These are phyloP conservation scores for Graphilbum sp. DNA, from an alignment of 2,329 filamentous ascomycete genomes.

Conservation along the genomic window DNA sequence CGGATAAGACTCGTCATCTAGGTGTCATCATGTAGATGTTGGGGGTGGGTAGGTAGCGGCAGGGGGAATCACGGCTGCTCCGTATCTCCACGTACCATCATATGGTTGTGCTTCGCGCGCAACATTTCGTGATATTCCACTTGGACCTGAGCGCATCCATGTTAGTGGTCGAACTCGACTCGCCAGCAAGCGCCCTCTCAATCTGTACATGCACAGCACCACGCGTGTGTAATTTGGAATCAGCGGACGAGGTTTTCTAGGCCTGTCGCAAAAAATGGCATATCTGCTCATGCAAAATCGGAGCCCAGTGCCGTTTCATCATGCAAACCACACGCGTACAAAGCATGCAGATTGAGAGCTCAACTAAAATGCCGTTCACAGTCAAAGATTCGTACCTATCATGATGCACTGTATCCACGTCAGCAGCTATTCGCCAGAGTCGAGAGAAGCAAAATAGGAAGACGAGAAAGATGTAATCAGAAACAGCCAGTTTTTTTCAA, in stretches of 20 bases:
- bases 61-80: no score
- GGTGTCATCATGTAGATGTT: slow-evolving; percentile 27
- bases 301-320: slow-evolving; percentile 98
- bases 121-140: not conserved
- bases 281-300: slow-evolving; percentile 68
- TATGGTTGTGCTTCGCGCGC: not conserved
- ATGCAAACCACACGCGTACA: slow-evolving; percentile 23
- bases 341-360: not conserved
- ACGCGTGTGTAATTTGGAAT: no score
- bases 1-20: slow-evolving; percentile 71
- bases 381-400: slow-evolving; percentile 13
- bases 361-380: slow-evolving; percentile 1
- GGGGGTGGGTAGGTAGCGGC: no score
- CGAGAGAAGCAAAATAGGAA: not conserved
- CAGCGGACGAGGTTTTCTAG: slow-evolving; percentile 99
- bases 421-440: no score
- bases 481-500: slow-evolving; percentile 76
- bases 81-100: not conserved
- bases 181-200: no score
- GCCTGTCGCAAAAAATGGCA: slow-evolving; percentile 85
- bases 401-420: slow-evolving; percentile 7
- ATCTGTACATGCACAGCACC: no score
- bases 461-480: slow-evolving; percentile 37
- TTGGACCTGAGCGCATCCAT: not conserved
- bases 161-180: no score